Conservation (phyloP, 2,329 filamentous ascomycete genomes). For the Arthrinium phaeospermum region DNA sequence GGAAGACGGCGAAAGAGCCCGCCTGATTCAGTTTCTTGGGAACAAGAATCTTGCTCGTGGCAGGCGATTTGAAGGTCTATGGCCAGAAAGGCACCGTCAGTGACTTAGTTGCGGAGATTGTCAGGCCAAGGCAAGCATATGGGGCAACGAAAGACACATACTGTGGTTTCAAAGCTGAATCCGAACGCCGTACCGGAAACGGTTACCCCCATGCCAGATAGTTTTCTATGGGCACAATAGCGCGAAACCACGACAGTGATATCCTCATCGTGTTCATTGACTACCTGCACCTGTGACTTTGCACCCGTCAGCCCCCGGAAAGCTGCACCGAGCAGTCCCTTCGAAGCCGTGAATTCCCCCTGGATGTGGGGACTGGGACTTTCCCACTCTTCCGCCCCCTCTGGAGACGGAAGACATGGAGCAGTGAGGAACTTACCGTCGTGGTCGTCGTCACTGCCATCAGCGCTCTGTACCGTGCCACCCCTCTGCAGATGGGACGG, state of each 20-base stretch:
- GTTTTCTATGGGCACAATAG: neutral
- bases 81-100: too few relatives aligned
- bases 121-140: too few relatives aligned
- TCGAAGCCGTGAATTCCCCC: neutral
- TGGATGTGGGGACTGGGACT: neutral
- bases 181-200: neutral
- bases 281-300: neutral
- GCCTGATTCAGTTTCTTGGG: neutral
- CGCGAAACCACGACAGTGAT: neutral
- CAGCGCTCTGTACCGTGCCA: too few relatives aligned
- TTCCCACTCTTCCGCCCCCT: neutral
- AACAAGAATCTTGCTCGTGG: neutral
- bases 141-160: neutral
- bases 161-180: neutral
- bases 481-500: neutral
- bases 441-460: neutral
- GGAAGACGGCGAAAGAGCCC: neutral
- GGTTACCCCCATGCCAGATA: neutral
- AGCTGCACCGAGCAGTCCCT: neutral
- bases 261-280: neutral
- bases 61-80: neutral
- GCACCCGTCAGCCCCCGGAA: neutral
- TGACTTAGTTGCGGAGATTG: too few relatives aligned
- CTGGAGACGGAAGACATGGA: neutral
- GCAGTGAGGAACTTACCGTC: neutral